Evolutionary conservation across 345 rosid genomes (phyloP).

Genomic region (Raphanus raphanistrum): DNA sequence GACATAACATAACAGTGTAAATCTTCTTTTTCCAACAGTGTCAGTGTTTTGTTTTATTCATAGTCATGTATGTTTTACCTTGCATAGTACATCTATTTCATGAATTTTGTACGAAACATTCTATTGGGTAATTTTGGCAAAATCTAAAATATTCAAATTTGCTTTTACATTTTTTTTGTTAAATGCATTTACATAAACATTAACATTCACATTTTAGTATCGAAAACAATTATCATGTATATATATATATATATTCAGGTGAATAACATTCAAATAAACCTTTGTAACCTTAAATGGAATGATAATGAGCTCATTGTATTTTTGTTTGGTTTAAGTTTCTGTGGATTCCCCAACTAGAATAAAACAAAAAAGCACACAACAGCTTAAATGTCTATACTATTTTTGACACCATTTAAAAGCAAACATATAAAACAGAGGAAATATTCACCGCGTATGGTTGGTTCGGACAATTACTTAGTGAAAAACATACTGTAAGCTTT

Average conservation of each 20-base stretch:
- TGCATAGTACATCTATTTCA: background rate
- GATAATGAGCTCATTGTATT: background rate
- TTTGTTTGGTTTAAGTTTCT: conserved; percentile 1
- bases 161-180: background rate
- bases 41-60: conserved; percentile 15
- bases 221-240: background rate
- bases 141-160: background rate
- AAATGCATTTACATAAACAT: background rate
- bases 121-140: background rate
- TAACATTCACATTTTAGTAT: background rate
- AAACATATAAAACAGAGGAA: background rate
- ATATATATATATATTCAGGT: background rate
- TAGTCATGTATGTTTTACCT: background rate
- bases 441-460: background rate
- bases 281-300: background rate
- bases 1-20: conserved; percentile 23
- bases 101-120: background rate
- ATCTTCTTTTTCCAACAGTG: conserved; percentile 28
- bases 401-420: background rate
- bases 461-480: conserved; percentile 11
- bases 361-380: background rate
- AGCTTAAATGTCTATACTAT: background rate
- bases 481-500: conserved; percentile 8
- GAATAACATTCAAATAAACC: background rate
- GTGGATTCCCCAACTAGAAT: conserved; percentile 2